These are phyloP conservation scores for Cladophialophora immunda DNA, from an alignment of 2,329 filamentous ascomycete species.

Conservation along the genomic window DNA sequence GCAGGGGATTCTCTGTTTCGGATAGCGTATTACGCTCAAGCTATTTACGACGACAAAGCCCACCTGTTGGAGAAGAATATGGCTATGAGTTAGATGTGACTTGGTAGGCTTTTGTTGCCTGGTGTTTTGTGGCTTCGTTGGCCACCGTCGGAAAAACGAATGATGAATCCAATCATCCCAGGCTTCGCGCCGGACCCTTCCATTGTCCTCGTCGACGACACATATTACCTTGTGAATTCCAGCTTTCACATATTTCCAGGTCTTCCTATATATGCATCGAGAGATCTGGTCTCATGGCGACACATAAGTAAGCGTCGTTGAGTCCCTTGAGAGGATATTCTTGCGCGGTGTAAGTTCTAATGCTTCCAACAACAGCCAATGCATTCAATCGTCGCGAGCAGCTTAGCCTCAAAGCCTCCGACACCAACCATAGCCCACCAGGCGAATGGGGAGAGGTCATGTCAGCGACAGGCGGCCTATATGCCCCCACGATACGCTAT, in stretches of 20 bases:
- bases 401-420: constrained; percentile 48
- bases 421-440: constrained; percentile 39
- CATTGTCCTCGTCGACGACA: constrained; percentile 57
- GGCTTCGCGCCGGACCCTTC: constrained; percentile 72
- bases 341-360: constrained; percentile 5
- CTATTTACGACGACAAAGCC: neutral
- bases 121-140: neutral
- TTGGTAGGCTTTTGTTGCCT: neutral
- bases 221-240: constrained; percentile 69
- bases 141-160: neutral
- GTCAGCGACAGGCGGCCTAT: constrained; percentile 49
- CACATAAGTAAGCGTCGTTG: constrained; percentile 41
- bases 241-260: constrained; percentile 71
- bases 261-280: constrained; percentile 67
- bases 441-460: constrained; percentile 35
- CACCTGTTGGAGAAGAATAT: neutral
- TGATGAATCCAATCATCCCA: constrained; percentile 61
- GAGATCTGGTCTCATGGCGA: constrained; percentile 53
- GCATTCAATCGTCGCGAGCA: constrained; percentile 47
- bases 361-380: constrained; percentile 38
- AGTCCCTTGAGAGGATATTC: too few relatives aligned
- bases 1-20: neutral
- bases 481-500: constrained; percentile 58
- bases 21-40: neutral
- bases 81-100: neutral